These are phyloP conservation scores for Farysia itapuensis DNA, from an alignment of 1,284 basidiomycete species.

Conservation along the genomic window DNA sequence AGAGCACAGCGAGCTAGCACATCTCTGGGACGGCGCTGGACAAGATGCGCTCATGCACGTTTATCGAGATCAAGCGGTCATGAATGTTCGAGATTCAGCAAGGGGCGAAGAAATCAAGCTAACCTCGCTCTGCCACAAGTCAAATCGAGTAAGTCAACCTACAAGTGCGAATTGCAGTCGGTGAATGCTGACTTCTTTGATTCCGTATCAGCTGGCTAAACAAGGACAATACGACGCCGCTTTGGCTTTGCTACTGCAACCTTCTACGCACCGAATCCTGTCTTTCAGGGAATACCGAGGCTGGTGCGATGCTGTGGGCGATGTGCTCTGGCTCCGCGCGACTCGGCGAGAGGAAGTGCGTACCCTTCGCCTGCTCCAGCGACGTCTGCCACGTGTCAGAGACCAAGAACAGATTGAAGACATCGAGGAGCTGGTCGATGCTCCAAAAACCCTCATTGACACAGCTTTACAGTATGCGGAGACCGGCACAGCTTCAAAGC, in stretches of 20 bases:
- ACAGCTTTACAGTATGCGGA: conserved; percentile 23
- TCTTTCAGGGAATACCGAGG: conserved; percentile 15
- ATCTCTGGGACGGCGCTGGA: conserved; percentile 13
- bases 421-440: conserved; percentile 23
- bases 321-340: conserved; percentile 19
- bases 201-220: conserved; percentile 13
- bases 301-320: conserved; percentile 14
- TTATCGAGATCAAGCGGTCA: too few relatives aligned
- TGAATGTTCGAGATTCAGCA: too few relatives aligned
- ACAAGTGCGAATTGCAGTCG: too few relatives aligned
- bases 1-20: conserved; percentile 5
- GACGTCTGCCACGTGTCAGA: conserved; percentile 2
- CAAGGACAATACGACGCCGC: conserved; percentile 27
- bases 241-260: conserved; percentile 13
- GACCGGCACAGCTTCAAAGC: conserved; percentile 10
- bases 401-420: not conserved
- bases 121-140: conserved; percentile 10
- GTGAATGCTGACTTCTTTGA: too few relatives aligned
- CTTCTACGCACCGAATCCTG: conserved; percentile 5
- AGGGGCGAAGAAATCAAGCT: conserved; percentile 12
- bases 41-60: conserved; percentile 13
- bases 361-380: conserved; percentile 5
- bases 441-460: conserved; percentile 14
- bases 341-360: conserved; percentile 15
- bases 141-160: conserved; percentile 12